Evolutionary conservation across 106 monocot species (phyloP), one percentile per base, ranked within the genome.

Genomic region (Dendrobium nobile): DNA sequence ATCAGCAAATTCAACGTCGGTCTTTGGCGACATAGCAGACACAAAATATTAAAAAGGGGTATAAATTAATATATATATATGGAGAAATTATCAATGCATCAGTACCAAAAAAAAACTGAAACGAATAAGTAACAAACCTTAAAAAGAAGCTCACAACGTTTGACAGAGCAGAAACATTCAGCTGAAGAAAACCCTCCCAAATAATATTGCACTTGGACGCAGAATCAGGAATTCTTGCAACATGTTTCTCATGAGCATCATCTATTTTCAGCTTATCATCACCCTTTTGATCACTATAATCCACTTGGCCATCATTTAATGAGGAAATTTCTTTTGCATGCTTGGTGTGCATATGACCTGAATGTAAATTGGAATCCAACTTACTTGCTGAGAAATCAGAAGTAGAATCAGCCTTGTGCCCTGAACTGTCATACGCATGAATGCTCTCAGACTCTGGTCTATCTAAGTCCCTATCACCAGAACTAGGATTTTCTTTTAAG

Each of bases 121-220:
- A 77, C 9, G 55, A 54, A 67, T 28, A 40, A 27, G 0, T 80
- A 54, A 67, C 81, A 67, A 78, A 99, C 98, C 98, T 99, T 85
- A 81, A 95, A 75, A 87, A 95, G 72, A 81, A 82, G 37, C 90
- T 89, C 77, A 83, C 47, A 31, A 95, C 90, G 41, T 87, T 90
- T 2, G 83, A 88, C 18, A 91, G 47, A 5, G 92, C 82, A 77
- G 98, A 89, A 65, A 92, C 55, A 80, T 86, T 93, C n/a, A 99
- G 80, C 48, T 99, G 98, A 78, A 99, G 84, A 61, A 86, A 65
- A 4, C 98, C 98, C 78, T 93, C 93, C 98, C 98, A 99, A 16
- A 91, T 73, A 81, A 51, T 80, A 20, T 90, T 88, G 40, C 77
- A 80, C 26, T n/a, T 84, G 15, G 72, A 75, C 78, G 72, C 58